phyloP scores from a whole-genome alignment of 441 rosid genomes.

The Adansonia gregorii region DNA sequence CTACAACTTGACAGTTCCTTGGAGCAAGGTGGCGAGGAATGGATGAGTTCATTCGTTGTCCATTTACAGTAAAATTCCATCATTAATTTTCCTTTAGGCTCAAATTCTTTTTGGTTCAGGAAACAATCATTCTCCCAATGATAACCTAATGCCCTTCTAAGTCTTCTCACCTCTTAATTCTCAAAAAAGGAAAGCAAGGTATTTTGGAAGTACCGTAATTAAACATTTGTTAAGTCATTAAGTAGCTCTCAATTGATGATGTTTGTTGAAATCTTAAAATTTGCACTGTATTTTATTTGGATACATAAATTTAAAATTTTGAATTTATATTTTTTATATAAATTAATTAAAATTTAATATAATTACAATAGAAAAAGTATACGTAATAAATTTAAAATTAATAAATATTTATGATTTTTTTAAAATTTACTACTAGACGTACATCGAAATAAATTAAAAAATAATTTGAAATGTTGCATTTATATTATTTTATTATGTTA shows the following conservation, averaged over 20 bases:
- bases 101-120: not conserved
- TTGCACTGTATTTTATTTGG: not conserved
- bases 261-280: conserved; percentile 5
- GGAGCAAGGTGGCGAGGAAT: not conserved
- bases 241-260: not conserved
- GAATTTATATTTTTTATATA: no score
- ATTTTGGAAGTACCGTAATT: not conserved
- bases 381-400: no score
- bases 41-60: conserved; percentile 18
- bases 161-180: not conserved
- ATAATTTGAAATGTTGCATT: no score
- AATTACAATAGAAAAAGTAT: no score
- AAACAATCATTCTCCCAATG: conserved; percentile 35
- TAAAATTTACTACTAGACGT: no score
- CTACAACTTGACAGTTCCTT: conserved; percentile 19
- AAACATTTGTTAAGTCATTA: not conserved
- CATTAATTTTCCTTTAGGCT: conserved; percentile 13
- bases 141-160: conserved; percentile 14
- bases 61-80: not conserved
- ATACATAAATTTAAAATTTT: no score
- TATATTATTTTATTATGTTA: no score
- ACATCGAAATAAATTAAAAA: no score
- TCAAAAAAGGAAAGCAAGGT: not conserved
- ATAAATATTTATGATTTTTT: no score
- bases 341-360: no score